Evolutionary conservation across 768 basidiomycete species (phyloP).

Genomic region (Crassisporium funariophilum): DNA sequence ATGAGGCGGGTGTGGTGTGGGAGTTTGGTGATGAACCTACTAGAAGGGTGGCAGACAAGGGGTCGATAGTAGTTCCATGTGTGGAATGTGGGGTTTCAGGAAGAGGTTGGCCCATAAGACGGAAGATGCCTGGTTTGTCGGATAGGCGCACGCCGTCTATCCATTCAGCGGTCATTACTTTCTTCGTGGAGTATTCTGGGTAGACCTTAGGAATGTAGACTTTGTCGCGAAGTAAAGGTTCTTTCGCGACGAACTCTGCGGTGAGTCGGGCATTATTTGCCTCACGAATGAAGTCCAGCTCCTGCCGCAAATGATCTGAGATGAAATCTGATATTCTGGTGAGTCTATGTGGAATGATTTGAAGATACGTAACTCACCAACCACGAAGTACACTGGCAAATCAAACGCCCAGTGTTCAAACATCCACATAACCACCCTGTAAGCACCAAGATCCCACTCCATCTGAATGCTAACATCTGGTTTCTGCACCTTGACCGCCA

Average conservation of each 20-base stretch:
- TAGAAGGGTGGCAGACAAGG: conserved; percentile 9
- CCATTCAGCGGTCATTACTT: conserved; percentile 85
- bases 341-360: background rate
- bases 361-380: conserved; percentile 47
- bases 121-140: conserved; percentile 58
- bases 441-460: conserved; percentile 79
- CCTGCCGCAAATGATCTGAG: conserved; percentile 77
- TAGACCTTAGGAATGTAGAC: conserved; percentile 83
- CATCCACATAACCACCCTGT: conserved; percentile 75
- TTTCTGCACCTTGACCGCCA: conserved; percentile 94
- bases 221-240: conserved; percentile 66
- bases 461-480: conserved; percentile 85
- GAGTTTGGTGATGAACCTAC: conserved; percentile 8
- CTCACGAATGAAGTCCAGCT: conserved; percentile 83
- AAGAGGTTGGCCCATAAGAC: conserved; percentile 66
- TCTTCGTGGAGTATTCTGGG: conserved; percentile 69
- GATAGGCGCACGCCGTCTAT: conserved; percentile 76
- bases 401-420: conserved; percentile 83
- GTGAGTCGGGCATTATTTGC: conserved; percentile 76
- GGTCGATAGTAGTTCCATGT: conserved; percentile 7
- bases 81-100: conserved; percentile 12
- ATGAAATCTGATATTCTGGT: conserved; percentile 59
- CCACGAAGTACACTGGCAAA: conserved; percentile 79
- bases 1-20: conserved; percentile 16
- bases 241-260: conserved; percentile 64